Base-by-base conservation (phyloP, 2,329 filamentous ascomycete genomes). In the Trichoderma cornu-damae region DNA sequence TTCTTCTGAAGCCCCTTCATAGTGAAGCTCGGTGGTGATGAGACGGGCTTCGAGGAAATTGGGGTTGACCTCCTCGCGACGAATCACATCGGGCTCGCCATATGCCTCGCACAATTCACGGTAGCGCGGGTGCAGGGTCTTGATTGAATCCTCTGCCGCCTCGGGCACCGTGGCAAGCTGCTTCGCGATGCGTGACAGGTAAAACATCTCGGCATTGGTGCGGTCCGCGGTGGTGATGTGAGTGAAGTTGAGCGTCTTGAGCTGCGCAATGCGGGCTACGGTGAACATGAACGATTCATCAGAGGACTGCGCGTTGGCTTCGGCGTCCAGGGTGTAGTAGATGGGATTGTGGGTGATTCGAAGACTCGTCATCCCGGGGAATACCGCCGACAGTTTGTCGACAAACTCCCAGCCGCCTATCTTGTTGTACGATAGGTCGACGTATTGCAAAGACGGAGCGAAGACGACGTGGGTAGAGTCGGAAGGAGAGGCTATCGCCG, bases 211-310 rank as follows among this genome's bases (percentile, higher is more conserved):
- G 4, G 91, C 91, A 66, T 97, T 94, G 54, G 84, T 79, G 16
- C 93, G 84, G 69, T 97, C 92, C 40, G 86, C 83, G 1, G 77
- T 64, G 0, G 85, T 85, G 63, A 97, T 85, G 14, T 76, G 74
- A 61, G 85, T 85, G 69, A 89, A 90, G 68, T 94, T 94, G 28
- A 96, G 79, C 1, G 77, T 78, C 53, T 79, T 80, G 8, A 97
- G 79, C 1, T 75, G 74, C 1, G 81, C 79, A 1, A 96, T 76
- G 2, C 91, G 88, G 26, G 87, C 89, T 24, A 96, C 77, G 1
- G 89, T 90, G 47, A 96, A 80, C 89, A 96, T 96, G 74, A 91
- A 93, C 1, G 89, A 87, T 66, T 96, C 89, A 55, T 96, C 90
- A 1, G 86, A 79, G 5, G 79, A 81, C 24, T 79, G 72, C 22